Evolutionary conservation across 1,284 basidiomycete genomes (phyloP).

Genomic region (Tilletia indica): DNA sequence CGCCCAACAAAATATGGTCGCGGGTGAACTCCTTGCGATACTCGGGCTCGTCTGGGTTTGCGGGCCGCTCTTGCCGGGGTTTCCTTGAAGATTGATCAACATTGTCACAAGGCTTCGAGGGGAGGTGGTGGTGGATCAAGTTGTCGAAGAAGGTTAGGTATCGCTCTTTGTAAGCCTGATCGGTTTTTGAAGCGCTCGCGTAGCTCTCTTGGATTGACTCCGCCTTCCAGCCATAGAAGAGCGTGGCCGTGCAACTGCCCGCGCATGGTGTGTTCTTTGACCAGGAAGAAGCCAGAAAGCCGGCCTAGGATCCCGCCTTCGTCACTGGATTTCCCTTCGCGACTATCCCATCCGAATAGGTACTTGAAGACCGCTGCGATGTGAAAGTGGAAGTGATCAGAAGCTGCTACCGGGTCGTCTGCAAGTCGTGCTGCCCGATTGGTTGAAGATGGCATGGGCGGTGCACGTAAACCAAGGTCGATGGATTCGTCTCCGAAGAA

Average conservation of each 20-base stretch:
- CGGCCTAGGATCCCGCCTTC: neutral
- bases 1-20: neutral
- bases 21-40: neutral
- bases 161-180: neutral
- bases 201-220: neutral
- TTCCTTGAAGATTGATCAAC: neutral
- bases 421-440: neutral
- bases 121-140: neutral
- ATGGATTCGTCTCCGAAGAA: neutral
- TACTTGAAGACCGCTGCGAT: neutral
- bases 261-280: neutral
- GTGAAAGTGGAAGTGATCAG: conserved; percentile 6
- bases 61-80: neutral
- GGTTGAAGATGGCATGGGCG: neutral
- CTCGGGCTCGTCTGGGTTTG: neutral
- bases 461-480: neutral
- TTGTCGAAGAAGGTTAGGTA: neutral
- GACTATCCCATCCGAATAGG: neutral
- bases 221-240: neutral
- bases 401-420: neutral
- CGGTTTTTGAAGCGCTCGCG: neutral
- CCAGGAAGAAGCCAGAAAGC: neutral
- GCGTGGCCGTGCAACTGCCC: neutral
- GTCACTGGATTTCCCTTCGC: neutral
- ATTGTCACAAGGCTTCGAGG: neutral